Evolutionary conservation across 2,329 filamentous ascomycete species (phyloP).

Genomic region (Trichophyton schoenleinii): DNA sequence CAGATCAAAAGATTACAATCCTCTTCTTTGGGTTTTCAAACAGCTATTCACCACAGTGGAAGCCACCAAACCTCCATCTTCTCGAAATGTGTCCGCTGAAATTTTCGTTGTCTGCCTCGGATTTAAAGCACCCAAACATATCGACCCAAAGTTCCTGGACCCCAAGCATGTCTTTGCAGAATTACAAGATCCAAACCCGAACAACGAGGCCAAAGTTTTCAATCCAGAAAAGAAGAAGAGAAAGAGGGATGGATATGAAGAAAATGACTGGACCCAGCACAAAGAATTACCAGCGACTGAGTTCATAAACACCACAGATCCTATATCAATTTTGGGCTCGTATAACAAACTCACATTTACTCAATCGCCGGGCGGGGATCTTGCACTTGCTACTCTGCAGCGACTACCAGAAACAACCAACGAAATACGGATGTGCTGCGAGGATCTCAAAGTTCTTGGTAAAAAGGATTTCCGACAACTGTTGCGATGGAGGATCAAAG

Average conservation of each 20-base stretch:
- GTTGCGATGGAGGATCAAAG: conserved; percentile 76
- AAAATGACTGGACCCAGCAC: conserved; percentile 85
- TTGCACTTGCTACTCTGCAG: conserved; percentile 73
- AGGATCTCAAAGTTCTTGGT: conserved; percentile 78
- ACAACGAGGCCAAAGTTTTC: conserved; percentile 96
- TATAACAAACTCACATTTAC: conserved; percentile 76
- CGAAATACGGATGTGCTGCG: conserved; percentile 66
- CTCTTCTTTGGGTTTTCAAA: conserved; percentile 92
- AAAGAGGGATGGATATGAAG: conserved; percentile 94
- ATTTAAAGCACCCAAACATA: conserved; percentile 84
- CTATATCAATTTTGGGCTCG: conserved; percentile 78
- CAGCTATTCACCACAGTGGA: conserved; percentile 92
- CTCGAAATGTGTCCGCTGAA: conserved; percentile 90
- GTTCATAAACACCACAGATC: conserved; percentile 86
- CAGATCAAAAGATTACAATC: conserved; percentile 92
- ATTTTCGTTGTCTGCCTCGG: conserved; percentile 96
- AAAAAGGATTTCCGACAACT: conserved; percentile 88
- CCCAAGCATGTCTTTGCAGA: conserved; percentile 85
- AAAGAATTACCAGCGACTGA: conserved; percentile 81
- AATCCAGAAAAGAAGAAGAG: conserved; percentile 96
- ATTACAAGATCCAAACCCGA: conserved; percentile 68
- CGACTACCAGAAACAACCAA: conserved; percentile 76
- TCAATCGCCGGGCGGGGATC: conserved; percentile 66
- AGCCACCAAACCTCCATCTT: conserved; percentile 92
- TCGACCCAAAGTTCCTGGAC: conserved; percentile 88